Evolutionary conservation across 345 rosid genomes (phyloP).

Genomic region (Acer negundo): DNA sequence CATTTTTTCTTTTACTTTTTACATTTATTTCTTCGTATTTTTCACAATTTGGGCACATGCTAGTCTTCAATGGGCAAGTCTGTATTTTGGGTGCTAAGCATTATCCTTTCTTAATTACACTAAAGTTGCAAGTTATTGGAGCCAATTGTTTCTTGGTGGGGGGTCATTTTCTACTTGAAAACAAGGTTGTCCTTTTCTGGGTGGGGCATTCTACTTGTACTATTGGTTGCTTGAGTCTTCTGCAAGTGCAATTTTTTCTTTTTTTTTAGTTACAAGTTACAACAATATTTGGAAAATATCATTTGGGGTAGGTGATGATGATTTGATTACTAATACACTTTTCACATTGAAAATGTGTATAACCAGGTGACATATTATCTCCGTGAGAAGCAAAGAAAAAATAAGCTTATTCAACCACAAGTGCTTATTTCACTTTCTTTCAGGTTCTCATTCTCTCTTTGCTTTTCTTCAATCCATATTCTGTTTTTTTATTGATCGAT

Average conservation of each 20-base stretch:
- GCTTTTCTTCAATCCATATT: background rate
- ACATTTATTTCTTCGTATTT: too few species aligned
- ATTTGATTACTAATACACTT: background rate
- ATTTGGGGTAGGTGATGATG: background rate
- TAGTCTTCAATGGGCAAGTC: too few species aligned
- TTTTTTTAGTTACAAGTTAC: background rate
- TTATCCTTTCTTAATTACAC: too few species aligned
- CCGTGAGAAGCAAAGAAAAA: background rate
- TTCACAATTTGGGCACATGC: too few species aligned
- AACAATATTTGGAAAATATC: background rate
- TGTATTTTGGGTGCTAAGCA: too few species aligned
- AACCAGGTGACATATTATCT: background rate
- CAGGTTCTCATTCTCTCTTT: conserved; percentile 1
- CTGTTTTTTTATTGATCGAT: background rate
- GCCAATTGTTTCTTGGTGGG: background rate
- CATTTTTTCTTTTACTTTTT: too few species aligned
- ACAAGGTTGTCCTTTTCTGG: background rate
- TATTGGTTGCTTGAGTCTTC: background rate
- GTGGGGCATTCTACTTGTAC: too few species aligned
- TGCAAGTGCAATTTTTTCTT: background rate
- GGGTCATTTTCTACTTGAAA: background rate
- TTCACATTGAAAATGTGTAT: background rate
- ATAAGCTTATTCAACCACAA: background rate
- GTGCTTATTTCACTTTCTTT: background rate
- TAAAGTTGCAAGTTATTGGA: background rate